A percentile compares a stretch with the other conserved stretches of the same genome.
Conservation (phyloP, 2,329 filamentous ascomycete genomes). For the Ophiostoma himal-ulmi region DNA sequence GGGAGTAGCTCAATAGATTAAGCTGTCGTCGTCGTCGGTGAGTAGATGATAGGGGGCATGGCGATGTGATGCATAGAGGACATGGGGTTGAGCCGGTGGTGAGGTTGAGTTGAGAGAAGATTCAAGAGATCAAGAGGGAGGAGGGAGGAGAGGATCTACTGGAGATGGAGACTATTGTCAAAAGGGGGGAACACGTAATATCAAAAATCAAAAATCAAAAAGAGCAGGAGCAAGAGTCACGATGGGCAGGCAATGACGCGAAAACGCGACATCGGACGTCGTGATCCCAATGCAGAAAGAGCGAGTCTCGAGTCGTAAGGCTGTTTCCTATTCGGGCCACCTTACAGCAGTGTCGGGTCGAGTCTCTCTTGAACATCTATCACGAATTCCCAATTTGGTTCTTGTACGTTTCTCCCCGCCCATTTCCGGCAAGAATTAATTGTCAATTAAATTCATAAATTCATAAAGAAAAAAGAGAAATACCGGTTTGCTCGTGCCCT, state of each 20-base stretch:
- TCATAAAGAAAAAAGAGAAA: too few species aligned
- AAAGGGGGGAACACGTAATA: background rate
- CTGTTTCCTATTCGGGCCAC: background rate
- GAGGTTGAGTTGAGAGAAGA: background rate
- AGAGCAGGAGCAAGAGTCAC: background rate
- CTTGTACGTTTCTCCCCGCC: background rate
- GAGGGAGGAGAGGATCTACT: background rate
- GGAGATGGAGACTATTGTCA: background rate
- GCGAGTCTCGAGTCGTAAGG: background rate
- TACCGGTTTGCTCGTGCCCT: background rate
- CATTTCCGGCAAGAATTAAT: background rate
- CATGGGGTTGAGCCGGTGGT: background rate
- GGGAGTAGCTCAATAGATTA: background rate
- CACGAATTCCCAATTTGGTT: background rate
- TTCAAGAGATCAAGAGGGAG: background rate
- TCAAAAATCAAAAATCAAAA: background rate
- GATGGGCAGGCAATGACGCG: background rate
- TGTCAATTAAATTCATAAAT: background rate
- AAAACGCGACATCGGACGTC: constrained; percentile 3
- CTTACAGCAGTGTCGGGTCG: background rate
- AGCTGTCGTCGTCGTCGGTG: background rate
- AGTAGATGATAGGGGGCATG: background rate
- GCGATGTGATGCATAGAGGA: background rate
- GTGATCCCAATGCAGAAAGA: constrained; percentile 9
- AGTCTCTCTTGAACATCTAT: background rate